These are phyloP conservation scores for Picochlorum costavermella DNA, from an alignment of 139 green algal species.

Conservation along the genomic window DNA sequence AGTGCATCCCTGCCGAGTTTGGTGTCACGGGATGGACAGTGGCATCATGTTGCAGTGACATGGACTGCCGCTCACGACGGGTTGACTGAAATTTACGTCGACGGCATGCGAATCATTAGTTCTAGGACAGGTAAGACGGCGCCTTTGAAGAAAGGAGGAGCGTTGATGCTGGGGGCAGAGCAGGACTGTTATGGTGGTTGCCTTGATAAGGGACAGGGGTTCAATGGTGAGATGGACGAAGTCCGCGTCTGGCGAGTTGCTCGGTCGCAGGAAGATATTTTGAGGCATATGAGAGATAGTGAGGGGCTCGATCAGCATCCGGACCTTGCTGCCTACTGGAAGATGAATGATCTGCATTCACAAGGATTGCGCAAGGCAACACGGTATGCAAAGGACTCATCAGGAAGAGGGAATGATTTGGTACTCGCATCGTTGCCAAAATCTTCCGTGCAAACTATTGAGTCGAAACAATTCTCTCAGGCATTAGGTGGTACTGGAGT, in stretches of 20 bases:
- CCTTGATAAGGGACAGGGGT: constrained; percentile 65
- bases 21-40: constrained; percentile 50
- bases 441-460: constrained; percentile 15
- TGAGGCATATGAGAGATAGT: constrained; percentile 51
- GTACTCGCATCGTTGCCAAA: constrained; percentile 42
- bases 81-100: constrained; percentile 68
- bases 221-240: constrained; percentile 76
- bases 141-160: constrained; percentile 50
- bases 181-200: constrained; percentile 86
- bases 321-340: constrained; percentile 75
- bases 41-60: constrained; percentile 79
- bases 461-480: background rate
- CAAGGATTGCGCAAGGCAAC: constrained; percentile 29
- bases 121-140: constrained; percentile 44
- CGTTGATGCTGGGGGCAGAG: constrained; percentile 77
- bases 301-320: constrained; percentile 35
- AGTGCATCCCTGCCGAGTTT: constrained; percentile 25
- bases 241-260: constrained; percentile 62
- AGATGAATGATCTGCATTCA: constrained; percentile 70
- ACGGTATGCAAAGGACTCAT: constrained; percentile 48
- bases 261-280: constrained; percentile 65
- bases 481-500: constrained; percentile 18
- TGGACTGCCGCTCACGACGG: constrained; percentile 57
- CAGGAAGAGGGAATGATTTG: constrained; percentile 63
- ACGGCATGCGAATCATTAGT: constrained; percentile 54